A percentile compares a stretch with the other conserved stretches of the same genome.
Conservation (phyloP, 2,329 filamentous ascomycete genomes). For the Trichoderma breve region DNA sequence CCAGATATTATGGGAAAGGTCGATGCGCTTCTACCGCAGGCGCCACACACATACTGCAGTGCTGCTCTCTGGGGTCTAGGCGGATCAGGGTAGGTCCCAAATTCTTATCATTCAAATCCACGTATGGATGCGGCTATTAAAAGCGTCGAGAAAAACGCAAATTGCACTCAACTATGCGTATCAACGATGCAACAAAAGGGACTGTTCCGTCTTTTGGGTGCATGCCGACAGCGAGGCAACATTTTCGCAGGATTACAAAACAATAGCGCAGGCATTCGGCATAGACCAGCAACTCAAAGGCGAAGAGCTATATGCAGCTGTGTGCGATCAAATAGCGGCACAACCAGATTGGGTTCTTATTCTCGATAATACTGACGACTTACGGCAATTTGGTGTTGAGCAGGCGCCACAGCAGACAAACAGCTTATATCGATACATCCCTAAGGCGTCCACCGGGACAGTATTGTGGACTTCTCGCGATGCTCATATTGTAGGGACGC, state of each 20-base stretch:
- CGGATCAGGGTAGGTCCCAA: not conserved
- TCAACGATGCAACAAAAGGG: not conserved
- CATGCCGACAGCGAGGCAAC: not conserved
- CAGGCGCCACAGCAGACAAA: not conserved
- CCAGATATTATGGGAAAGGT: not conserved
- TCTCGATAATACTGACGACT: not conserved
- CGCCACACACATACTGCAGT: not conserved
- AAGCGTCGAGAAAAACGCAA: not conserved
- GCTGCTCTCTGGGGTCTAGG: not conserved
- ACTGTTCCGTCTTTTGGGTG: not conserved
- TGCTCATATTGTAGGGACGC: not conserved
- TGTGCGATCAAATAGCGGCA: not conserved
- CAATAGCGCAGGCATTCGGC: not conserved
- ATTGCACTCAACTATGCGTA: not conserved
- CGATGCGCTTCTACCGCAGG: not conserved
- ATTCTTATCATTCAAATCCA: not conserved
- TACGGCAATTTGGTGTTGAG: not conserved
- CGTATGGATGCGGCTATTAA: not conserved
- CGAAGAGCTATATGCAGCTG: not conserved
- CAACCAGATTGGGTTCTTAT: not conserved
- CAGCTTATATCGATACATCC: not conserved
- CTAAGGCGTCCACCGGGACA: not conserved
- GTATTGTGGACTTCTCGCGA: not conserved
- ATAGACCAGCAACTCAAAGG: not conserved
- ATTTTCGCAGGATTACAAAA: not conserved